A percentile compares a stretch with the other conserved stretches of the same genome.
Evolutionary conservation across 306 rosid species (phyloP).

Genomic region (Urtica urens): DNA sequence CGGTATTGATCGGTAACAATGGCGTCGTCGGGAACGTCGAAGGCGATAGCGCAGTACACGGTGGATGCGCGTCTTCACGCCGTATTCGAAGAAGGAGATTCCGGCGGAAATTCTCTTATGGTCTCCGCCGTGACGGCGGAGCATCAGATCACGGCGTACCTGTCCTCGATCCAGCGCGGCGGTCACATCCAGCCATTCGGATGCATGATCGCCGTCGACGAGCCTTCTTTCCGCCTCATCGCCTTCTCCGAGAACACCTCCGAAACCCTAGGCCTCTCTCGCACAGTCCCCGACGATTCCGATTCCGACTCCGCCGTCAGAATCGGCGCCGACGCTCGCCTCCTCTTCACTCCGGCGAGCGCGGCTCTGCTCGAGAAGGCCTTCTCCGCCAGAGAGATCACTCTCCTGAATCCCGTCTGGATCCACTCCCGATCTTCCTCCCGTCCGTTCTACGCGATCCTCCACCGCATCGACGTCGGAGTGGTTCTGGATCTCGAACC

Average conservation of each 20-base stretch:
- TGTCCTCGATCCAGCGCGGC: conserved; percentile 72
- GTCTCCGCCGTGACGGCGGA: conserved; percentile 38
- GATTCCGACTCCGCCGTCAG: conserved; percentile 40
- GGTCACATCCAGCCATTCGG: conserved; percentile 87
- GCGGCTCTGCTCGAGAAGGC: conserved; percentile 55
- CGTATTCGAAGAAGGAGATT: conserved; percentile 46
- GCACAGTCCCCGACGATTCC: conserved; percentile 70
- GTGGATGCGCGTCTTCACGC: conserved; percentile 87
- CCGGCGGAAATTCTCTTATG: not conserved
- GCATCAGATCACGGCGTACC: conserved; percentile 66
- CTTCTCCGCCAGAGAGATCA: conserved; percentile 70
- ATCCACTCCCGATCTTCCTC: conserved; percentile 66
- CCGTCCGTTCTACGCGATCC: conserved; percentile 81
- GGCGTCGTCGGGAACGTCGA: conserved; percentile 25
- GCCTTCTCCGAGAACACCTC: conserved; percentile 67
- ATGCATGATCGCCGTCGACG: conserved; percentile 62
- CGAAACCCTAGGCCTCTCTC: conserved; percentile 66
- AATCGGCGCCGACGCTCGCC: conserved; percentile 54
- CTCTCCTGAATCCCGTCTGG: conserved; percentile 81
- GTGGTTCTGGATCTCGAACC: conserved; percentile 92
- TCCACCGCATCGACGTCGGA: conserved; percentile 81
- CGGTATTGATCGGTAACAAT: conserved; percentile 27
- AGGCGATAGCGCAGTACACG: conserved; percentile 92
- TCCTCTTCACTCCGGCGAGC: conserved; percentile 47
- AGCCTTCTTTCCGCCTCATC: conserved; percentile 39